Evolutionary conservation across 75 land plant genomes (phyloP).

Genomic region (Pinus tabuliformis): DNA sequence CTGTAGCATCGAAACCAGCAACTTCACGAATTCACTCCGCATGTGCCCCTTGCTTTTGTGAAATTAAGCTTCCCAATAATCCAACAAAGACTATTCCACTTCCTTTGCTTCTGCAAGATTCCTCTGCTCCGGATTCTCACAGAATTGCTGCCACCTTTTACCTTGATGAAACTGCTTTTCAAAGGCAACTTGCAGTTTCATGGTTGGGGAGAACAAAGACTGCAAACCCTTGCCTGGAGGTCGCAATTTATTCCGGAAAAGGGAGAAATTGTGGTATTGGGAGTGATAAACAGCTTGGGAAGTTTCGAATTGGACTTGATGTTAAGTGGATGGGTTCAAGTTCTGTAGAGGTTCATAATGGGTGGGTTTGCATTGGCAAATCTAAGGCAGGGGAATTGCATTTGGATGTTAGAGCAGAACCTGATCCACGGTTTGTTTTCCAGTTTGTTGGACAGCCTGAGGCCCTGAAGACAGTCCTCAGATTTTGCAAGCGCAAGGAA

Average conservation of each 20-base stretch:
- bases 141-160: slow-evolving; percentile 32
- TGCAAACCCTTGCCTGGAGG: slow-evolving; percentile 42
- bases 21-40: slow-evolving; percentile 37
- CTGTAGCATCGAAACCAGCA: slow-evolving; percentile 30
- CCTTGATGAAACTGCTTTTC: slow-evolving; percentile 34
- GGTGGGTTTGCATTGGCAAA: slow-evolving; percentile 24
- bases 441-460: slow-evolving; percentile 92
- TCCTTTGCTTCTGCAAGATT: slow-evolving; percentile 34
- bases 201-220: slow-evolving; percentile 23
- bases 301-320: slow-evolving; percentile 17
- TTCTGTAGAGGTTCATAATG: slow-evolving; percentile 20
- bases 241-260: too few relatives aligned
- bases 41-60: slow-evolving; percentile 65
- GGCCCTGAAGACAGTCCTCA: slow-evolving; percentile 81
- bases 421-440: slow-evolving; percentile 89
- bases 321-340: neutral
- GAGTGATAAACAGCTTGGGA: slow-evolving; percentile 24
- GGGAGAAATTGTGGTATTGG: too few relatives aligned
- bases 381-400: slow-evolving; percentile 40
- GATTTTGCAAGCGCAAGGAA: slow-evolving; percentile 72
- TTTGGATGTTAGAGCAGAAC: slow-evolving; percentile 64
- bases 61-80: slow-evolving; percentile 44
- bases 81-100: slow-evolving; percentile 57
- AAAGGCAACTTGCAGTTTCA: slow-evolving; percentile 28
- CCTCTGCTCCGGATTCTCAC: slow-evolving; percentile 10